phyloP scores from a whole-genome alignment of 371 early-diverging fungal genomes.

The Batrachochytrium dendrobatidis region DNA sequence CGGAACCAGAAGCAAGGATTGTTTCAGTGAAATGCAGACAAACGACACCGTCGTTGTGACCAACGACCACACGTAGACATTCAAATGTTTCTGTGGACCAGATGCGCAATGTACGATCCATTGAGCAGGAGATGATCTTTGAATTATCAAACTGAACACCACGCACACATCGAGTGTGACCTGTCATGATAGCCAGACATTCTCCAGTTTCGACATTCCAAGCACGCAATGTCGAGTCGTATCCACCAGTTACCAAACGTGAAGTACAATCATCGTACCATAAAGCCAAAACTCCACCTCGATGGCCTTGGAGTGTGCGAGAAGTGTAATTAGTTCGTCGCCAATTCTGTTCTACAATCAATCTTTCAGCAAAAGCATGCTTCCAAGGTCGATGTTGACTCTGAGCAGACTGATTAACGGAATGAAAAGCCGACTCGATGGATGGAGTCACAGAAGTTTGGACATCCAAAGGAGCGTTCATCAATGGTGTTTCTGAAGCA shows the following conservation, averaged over 20 bases:
- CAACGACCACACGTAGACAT: constrained; percentile 76
- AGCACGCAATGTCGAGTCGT: constrained; percentile 71
- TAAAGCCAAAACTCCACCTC: constrained; percentile 80
- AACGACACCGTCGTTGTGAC: constrained; percentile 74
- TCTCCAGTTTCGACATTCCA: constrained; percentile 76
- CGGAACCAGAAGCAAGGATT: constrained; percentile 53
- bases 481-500: neutral
- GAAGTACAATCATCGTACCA: constrained; percentile 71
- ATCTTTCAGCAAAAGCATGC: constrained; percentile 34
- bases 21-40: constrained; percentile 78
- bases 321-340: constrained; percentile 20
- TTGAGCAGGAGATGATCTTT: constrained; percentile 74
- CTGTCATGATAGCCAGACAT: constrained; percentile 59
- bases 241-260: constrained; percentile 74
- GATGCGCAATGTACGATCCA: constrained; percentile 77
- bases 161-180: constrained; percentile 80
- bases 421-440: neutral
- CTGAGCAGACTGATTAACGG: neutral
- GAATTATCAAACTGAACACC: constrained; percentile 81
- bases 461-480: neutral
- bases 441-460: neutral
- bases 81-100: constrained; percentile 83
- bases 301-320: constrained; percentile 52
- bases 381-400: constrained; percentile 25
- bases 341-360: constrained; percentile 40